phyloP scores from a whole-genome alignment of 352 stramenopile species.

The Phytophthora fragariae region DNA sequence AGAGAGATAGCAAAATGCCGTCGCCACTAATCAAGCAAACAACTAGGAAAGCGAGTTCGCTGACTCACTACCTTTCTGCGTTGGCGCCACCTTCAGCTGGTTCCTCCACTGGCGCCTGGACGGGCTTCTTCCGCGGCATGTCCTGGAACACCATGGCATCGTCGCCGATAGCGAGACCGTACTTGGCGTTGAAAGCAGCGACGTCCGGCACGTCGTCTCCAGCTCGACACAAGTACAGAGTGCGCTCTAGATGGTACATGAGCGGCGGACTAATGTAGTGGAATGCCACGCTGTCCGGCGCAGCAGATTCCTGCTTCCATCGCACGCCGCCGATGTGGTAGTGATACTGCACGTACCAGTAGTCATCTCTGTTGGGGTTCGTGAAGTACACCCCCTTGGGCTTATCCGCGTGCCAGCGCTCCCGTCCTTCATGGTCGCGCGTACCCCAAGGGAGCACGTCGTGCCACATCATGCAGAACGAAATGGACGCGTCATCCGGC shows the following conservation, averaged over 20 bases:
- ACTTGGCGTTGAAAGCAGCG: conserved; percentile 64
- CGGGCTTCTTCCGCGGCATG: conserved; percentile 27
- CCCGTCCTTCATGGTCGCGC: conserved; percentile 66
- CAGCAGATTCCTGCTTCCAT: conserved; percentile 53
- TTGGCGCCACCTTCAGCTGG: background rate
- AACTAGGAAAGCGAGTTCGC: background rate
- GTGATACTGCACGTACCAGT: conserved; percentile 85
- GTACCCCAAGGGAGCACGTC: conserved; percentile 78
- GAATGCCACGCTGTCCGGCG: conserved; percentile 76
- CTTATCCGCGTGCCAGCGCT: conserved; percentile 82
- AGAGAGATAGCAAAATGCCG: conserved; percentile 10
- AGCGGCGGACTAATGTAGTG: conserved; percentile 77
- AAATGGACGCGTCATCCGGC: conserved; percentile 81
- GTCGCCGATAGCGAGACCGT: conserved; percentile 55
- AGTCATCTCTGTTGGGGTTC: conserved; percentile 56
- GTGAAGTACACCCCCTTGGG: conserved; percentile 74
- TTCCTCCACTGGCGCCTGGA: background rate
- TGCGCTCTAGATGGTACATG: conserved; percentile 85
- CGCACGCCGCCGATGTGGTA: conserved; percentile 70
- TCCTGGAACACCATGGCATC: conserved; percentile 56
- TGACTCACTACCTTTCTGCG: conserved; percentile 2
- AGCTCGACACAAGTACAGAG: conserved; percentile 73
- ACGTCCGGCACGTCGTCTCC: conserved; percentile 54
- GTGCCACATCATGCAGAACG: conserved; percentile 90
- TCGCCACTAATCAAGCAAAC: conserved; percentile 23